phyloP scores from a whole-genome alignment of 73 alveolate species.

The Stentor roeselii region DNA sequence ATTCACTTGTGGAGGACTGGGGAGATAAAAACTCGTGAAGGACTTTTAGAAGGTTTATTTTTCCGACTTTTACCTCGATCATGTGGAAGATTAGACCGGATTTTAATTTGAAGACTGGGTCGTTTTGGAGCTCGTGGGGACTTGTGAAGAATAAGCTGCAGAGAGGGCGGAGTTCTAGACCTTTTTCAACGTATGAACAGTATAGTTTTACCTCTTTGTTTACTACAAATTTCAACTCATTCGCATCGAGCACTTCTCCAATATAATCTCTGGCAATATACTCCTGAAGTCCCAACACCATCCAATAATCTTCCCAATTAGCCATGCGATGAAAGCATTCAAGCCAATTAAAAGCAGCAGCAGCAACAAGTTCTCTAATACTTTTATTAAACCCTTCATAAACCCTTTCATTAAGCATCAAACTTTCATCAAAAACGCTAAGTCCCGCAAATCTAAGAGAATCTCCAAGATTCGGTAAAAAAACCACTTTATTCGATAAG shows the following conservation, averaged over 20 bases:
- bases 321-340: conserved; percentile 36
- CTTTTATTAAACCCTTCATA: conserved; percentile 40
- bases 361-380: conserved; percentile 26
- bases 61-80: conserved; percentile 49
- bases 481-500: conserved; percentile 33
- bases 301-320: conserved; percentile 46
- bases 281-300: conserved; percentile 42
- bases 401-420: conserved; percentile 28
- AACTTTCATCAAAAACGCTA: conserved; percentile 37
- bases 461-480: conserved; percentile 39
- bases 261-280: conserved; percentile 30
- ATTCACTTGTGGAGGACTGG: conserved; percentile 25
- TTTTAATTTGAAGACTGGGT: conserved; percentile 11
- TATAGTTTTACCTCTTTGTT: conserved; percentile 34
- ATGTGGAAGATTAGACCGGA: conserved; percentile 49
- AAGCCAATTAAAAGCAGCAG: conserved; percentile 38
- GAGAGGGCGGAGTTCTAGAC: conserved; percentile 47
- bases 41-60: conserved; percentile 36
- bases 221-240: conserved; percentile 40
- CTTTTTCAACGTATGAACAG: conserved; percentile 38
- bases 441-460: conserved; percentile 39
- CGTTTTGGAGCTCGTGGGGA: conserved; percentile 45
- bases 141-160: conserved; percentile 27
- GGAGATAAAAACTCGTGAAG: conserved; percentile 20
- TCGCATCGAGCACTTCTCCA: conserved; percentile 31